Evolutionary conservation across 306 rosid species (phyloP).

Genomic region (Clitoria ternatea): DNA sequence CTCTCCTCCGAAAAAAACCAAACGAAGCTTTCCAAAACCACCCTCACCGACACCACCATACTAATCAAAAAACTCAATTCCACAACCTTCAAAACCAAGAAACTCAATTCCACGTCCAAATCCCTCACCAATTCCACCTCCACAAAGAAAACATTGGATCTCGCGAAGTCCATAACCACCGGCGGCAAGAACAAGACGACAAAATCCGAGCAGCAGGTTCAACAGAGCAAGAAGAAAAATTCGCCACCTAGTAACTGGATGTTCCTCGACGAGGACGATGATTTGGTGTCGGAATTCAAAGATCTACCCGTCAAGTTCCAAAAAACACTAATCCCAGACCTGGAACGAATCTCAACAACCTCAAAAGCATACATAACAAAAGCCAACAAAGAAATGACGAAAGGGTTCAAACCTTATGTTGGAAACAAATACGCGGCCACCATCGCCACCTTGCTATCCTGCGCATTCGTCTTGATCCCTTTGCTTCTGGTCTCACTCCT

Average conservation of each 20-base stretch:
- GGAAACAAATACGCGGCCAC: slow-evolving; percentile 85
- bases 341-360: slow-evolving; percentile 67
- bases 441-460: slow-evolving; percentile 57
- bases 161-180: slow-evolving; percentile 28
- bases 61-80: slow-evolving; percentile 55
- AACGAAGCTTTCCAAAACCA: slow-evolving; percentile 41
- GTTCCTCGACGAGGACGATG: slow-evolving; percentile 47
- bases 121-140: slow-evolving; percentile 18
- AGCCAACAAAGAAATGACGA: slow-evolving; percentile 74
- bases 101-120: slow-evolving; percentile 58
- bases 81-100: slow-evolving; percentile 51
- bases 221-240: slow-evolving; percentile 36
- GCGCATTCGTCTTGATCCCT: slow-evolving; percentile 64
- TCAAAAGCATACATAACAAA: slow-evolving; percentile 59
- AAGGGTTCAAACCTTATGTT: slow-evolving; percentile 74
- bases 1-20: slow-evolving; percentile 54
- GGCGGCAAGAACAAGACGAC: slow-evolving; percentile 59
- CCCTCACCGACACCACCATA: slow-evolving; percentile 7
- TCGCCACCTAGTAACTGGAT: slow-evolving; percentile 44
- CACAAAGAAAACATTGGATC: slow-evolving; percentile 46
- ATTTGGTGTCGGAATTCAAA: slow-evolving; percentile 55
- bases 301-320: slow-evolving; percentile 70
- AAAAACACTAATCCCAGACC: slow-evolving; percentile 65
- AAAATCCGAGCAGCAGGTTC: slow-evolving; percentile 17
- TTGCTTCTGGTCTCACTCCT: slow-evolving; percentile 68